Percentiles rank a stretch among this genome's conserved stretches.
phyloP scores from a whole-genome alignment of 1,284 basidiomycete genomes.

The Trametes sp. region DNA sequence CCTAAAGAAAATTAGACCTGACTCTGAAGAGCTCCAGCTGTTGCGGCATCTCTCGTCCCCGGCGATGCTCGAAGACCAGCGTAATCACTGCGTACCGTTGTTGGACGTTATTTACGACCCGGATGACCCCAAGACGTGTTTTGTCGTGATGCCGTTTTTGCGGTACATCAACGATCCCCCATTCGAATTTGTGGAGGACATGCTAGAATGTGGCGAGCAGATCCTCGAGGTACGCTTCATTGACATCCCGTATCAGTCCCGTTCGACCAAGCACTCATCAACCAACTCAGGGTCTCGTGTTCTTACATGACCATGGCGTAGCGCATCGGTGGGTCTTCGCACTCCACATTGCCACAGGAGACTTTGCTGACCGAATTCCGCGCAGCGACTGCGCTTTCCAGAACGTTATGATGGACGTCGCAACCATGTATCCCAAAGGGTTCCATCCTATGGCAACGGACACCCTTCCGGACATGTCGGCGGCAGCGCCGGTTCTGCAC shows the following conservation, averaged over 20 bases:
- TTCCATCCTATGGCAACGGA: conserved; percentile 29
- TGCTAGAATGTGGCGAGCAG: conserved; percentile 38
- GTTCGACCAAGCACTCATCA: too few relatives aligned
- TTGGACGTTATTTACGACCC: conserved; percentile 37
- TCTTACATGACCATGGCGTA: background rate
- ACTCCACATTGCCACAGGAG: too few relatives aligned
- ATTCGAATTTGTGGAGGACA: conserved; percentile 36
- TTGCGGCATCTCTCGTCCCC: conserved; percentile 1
- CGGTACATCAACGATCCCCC: conserved; percentile 31
- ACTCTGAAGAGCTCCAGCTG: conserved; percentile 27
- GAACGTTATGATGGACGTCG: conserved; percentile 22
- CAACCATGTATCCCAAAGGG: conserved; percentile 32
- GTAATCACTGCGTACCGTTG: conserved; percentile 43
- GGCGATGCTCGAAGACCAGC: conserved; percentile 28
- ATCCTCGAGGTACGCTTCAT: background rate
- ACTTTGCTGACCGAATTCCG: background rate
- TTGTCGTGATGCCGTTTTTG: conserved; percentile 43
- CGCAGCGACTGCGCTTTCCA: conserved; percentile 1
- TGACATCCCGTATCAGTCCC: too few relatives aligned
- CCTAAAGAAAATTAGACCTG: conserved; percentile 33
- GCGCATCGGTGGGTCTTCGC: background rate
- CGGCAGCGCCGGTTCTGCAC: conserved; percentile 6
- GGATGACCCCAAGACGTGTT: conserved; percentile 18
- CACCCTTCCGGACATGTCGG: conserved; percentile 17
- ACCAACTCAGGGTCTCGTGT: background rate